Base-by-base conservation (phyloP, 2,329 filamentous ascomycete genomes). In the Verticillium nonalfalfae region DNA sequence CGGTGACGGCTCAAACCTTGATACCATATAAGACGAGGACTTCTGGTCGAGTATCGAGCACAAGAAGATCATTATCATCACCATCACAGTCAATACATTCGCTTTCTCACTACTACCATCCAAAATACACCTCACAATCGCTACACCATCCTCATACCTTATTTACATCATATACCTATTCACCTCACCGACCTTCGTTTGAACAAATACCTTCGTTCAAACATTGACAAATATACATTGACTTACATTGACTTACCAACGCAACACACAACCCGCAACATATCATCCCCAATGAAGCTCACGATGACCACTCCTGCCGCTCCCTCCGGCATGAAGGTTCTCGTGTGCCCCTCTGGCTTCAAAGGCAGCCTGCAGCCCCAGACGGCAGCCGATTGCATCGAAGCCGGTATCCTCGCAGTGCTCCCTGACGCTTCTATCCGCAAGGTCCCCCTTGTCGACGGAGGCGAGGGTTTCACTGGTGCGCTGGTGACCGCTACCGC, bases 291-390 rank as follows among this genome's bases (percentile, higher is more conserved):
- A 56, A 59, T 56, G 31, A 34, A 40, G 26, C 33, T 35, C 40
- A 50, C 31, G 31, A 64, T 64, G 63, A n/a, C 21, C 31, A 45
- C 62, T 39, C 52, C 35, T 50, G 33, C 61, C 9, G 33, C 65
- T 68, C 34, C 63, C 7, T 63, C 72, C 57, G 63, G 60, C 15
- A 71, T 73, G 65, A 66, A 66, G 18, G 63, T 84, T 31, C 74
- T 84, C 57, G 74, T 84, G 40, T 79, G 78, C 15, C 81, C 81
- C 0, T 83, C 80, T 0, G 81, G 81, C 2, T 83, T 83, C 73
- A 84, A 83, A 62, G 81, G 81, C 33, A 82, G 79, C 57, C 75
- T 84, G 3, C 74, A 77, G 15, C 79, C 81, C 3, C 72, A 77
- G 14, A 71, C 73, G n/a, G 80, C 79, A 1, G 80, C 81, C 0